A percentile compares a stretch with the other conserved stretches of the same genome.
These are phyloP conservation scores for Stygiomarasmius scandens DNA, from an alignment of 1,284 basidiomycete species.

Conservation along the genomic window DNA sequence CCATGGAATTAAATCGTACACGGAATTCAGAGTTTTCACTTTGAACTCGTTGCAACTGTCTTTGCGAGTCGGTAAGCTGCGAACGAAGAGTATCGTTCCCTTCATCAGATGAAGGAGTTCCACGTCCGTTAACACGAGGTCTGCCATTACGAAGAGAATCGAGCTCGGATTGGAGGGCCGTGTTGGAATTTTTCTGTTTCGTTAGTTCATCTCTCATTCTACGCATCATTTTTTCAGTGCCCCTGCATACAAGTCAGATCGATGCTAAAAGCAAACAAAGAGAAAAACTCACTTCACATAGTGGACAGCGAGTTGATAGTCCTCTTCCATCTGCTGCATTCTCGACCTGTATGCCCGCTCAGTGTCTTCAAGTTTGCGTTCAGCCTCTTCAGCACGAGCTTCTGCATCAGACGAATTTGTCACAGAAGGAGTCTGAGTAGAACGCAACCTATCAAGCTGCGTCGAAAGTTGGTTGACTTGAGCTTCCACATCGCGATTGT, in stretches of 20 bases:
- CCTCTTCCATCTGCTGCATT: conserved; percentile 87
- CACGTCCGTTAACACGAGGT: conserved; percentile 74
- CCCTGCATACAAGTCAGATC: conserved; percentile 53
- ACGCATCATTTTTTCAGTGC: conserved; percentile 98
- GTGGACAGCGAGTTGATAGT: conserved; percentile 92
- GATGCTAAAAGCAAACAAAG: conserved; percentile 7
- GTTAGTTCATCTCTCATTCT: conserved; percentile 94
- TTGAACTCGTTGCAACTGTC: conserved; percentile 69
- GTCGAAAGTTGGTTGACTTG: conserved; percentile 65
- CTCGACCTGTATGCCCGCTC: conserved; percentile 77
- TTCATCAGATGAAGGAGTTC: conserved; percentile 76
- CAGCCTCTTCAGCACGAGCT: conserved; percentile 64
- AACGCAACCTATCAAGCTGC: conserved; percentile 66
- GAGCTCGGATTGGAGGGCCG: conserved; percentile 78
- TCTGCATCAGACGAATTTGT: conserved; percentile 47
- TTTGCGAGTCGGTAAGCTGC: conserved; percentile 72
- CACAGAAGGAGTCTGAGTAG: conserved; percentile 51
- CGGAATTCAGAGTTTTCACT: conserved; percentile 79
- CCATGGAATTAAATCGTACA: conserved; percentile 71
- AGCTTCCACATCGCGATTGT: conserved; percentile 74
- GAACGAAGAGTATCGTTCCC: conserved; percentile 64
- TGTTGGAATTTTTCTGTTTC: conserved; percentile 85
- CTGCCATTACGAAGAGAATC: conserved; percentile 66
- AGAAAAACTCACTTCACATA: conserved; percentile 86
- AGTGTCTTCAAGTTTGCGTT: conserved; percentile 77